phyloP scores from a whole-genome alignment of 352 stramenopile genomes.

The Pythium sp. region DNA sequence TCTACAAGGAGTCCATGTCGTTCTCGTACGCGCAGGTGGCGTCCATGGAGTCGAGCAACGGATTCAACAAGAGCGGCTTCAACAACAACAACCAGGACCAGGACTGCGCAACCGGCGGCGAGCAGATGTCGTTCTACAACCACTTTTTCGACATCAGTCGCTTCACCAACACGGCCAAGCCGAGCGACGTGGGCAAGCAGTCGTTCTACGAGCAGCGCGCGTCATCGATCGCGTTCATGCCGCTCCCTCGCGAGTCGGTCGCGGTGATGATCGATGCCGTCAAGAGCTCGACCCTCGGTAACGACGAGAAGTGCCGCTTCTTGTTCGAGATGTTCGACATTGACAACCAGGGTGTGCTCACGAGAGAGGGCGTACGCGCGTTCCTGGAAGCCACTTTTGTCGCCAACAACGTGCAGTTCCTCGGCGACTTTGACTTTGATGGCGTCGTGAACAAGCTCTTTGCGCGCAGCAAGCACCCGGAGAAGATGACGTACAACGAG shows the following conservation, averaged over 20 bases:
- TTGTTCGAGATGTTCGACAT: conserved; percentile 70
- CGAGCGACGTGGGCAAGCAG: conserved; percentile 6
- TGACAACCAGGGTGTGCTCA: conserved; percentile 38
- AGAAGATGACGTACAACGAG: conserved; percentile 55
- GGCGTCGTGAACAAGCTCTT: conserved; percentile 55
- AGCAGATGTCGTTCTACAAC: conserved; percentile 35
- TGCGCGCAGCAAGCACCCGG: conserved; percentile 27
- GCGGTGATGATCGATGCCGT: conserved; percentile 60
- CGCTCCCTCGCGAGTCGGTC: conserved; percentile 51
- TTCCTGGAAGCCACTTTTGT: conserved; percentile 63
- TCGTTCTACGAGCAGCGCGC: conserved; percentile 14
- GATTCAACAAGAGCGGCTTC: conserved; percentile 4
- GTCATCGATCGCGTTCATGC: conserved; percentile 27
- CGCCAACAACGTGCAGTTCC: conserved; percentile 50
- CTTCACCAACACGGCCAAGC: conserved; percentile 14
- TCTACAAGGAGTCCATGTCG: conserved; percentile 32
- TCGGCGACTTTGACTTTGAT: conserved; percentile 47
- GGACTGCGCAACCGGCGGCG: conserved; percentile 19
- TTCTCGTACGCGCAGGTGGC: conserved; percentile 4
- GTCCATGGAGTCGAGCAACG: conserved; percentile 7
- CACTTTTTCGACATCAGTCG: conserved; percentile 36
- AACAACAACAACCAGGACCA: conserved; percentile 6
- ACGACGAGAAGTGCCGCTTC: conserved; percentile 57
- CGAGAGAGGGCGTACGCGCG: conserved; percentile 41
- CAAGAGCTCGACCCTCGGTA: conserved; percentile 38